Evolutionary conservation across 805 yeast genomes (phyloP).

Genomic region (Scheffersomyces stipitis): DNA sequence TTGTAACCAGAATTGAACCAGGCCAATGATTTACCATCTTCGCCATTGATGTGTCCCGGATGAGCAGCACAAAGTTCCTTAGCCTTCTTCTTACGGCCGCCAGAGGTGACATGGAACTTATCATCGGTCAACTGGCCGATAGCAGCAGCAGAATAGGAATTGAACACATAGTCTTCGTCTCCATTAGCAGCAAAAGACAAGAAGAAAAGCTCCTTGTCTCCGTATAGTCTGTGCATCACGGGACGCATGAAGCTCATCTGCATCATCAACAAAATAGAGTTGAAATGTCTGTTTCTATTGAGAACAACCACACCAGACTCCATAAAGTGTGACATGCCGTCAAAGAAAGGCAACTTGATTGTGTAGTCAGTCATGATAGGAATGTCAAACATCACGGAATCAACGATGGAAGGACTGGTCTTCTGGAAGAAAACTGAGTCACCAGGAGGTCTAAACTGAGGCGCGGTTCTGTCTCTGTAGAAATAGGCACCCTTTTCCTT

Average conservation of each 20-base stretch:
- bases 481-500: constrained; percentile 32
- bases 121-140: constrained; percentile 32
- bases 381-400: constrained; percentile 27
- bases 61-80: constrained; percentile 42
- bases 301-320: constrained; percentile 44
- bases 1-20: constrained; percentile 48
- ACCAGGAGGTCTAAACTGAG: constrained; percentile 27
- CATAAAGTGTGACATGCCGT: constrained; percentile 41
- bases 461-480: constrained; percentile 22
- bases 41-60: constrained; percentile 38
- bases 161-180: constrained; percentile 53
- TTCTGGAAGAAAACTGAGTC: constrained; percentile 36
- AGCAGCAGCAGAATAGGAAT: constrained; percentile 54
- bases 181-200: constrained; percentile 60
- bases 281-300: constrained; percentile 48
- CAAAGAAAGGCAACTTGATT: constrained; percentile 31
- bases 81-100: constrained; percentile 7
- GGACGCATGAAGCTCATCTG: constrained; percentile 42
- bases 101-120: constrained; percentile 15
- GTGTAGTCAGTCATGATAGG: constrained; percentile 29
- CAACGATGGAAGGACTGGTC: constrained; percentile 27
- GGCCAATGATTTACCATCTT: constrained; percentile 27
- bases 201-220: constrained; percentile 82
- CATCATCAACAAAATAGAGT: constrained; percentile 30
- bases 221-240: constrained; percentile 56